Evolutionary conservation across 2,329 filamentous ascomycete genomes (phyloP), one percentile per base, ranked within the genome.

Genomic region (Coniochaeta ligniaria): DNA sequence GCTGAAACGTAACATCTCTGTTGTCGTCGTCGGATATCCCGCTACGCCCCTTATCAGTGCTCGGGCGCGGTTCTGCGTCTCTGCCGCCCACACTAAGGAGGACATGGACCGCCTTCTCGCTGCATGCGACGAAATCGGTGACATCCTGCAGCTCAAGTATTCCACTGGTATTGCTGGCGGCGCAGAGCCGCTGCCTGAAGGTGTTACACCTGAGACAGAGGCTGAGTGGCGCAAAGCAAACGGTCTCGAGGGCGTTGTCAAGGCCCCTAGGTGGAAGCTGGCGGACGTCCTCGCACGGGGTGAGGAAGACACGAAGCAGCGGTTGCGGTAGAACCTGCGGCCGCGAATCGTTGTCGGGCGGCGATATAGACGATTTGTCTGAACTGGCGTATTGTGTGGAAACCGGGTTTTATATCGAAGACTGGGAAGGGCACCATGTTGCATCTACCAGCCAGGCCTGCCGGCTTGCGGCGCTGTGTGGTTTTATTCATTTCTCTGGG

Each of bases 21-120:
- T 98, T 58, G 95, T 99, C 43, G 91, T 99, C 54, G 95, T 99
- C 63, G 95, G 94, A 59, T 99, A 99, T 73, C 95, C 95, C 6
- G 95, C 94, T 9, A 99, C 95, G 2, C 95, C 95, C 1, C 84
- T 99, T 54, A 96, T 98, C 68, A 96, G 91, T 63, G 97, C 94
- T 22, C 90, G 95, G 65, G 95, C 92, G 58, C 90, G 95, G 56
- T 97, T 99, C 84, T 99, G 95, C 73, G 87, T 99, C 59, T 96
- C 92, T 3, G 88, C 95, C 2, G 92, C 95, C 1, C 95, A 99
- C 80, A 99, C 96, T 76, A 99, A 99, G 80, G 95, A 99, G 58
- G 95, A 99, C 73, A 83, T 99, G 69, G 95, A 99, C 74, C 87
- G 94, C 57, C 79, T 99, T 62, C 80, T 99, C 58, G 82, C 86